A percentile compares a stretch with the other conserved stretches of the same genome.
Evolutionary conservation across 352 stramenopile genomes (phyloP).

Genomic region (Phytopythium litorale): DNA sequence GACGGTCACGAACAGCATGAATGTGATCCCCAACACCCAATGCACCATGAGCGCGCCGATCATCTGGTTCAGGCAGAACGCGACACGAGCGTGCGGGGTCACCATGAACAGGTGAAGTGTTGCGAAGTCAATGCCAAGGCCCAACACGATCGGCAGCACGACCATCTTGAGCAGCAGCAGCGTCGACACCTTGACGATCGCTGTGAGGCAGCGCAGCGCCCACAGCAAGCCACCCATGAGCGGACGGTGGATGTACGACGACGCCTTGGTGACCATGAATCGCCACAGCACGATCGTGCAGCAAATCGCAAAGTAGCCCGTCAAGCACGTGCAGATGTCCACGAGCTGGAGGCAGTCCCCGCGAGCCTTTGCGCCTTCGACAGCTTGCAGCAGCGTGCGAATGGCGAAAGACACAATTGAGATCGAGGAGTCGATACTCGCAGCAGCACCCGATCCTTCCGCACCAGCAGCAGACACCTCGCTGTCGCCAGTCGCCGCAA

Average conservation of each 20-base stretch:
- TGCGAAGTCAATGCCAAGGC: conserved; percentile 91
- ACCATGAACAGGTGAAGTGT: conserved; percentile 89
- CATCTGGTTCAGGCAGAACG: conserved; percentile 84
- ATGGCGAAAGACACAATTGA: conserved; percentile 38
- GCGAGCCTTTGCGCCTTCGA: conserved; percentile 52
- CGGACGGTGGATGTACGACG: conserved; percentile 78
- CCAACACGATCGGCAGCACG: conserved; percentile 92
- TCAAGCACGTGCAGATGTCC: conserved; percentile 73
- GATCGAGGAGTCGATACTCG: conserved; percentile 11
- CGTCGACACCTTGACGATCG: conserved; percentile 93
- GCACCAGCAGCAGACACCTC: conserved; percentile 14
- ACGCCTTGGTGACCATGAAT: conserved; percentile 81
- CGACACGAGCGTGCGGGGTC: conserved; percentile 66
- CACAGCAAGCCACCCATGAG: conserved; percentile 78
- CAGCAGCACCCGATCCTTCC: not conserved
- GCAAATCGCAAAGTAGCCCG: conserved; percentile 82
- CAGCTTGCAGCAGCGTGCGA: conserved; percentile 46
- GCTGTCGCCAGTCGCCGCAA: conserved; percentile 14
- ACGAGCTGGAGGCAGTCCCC: conserved; percentile 85
- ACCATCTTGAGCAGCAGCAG: conserved; percentile 98
- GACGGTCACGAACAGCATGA: conserved; percentile 98
- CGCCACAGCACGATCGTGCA: conserved; percentile 83
- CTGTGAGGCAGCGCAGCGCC: conserved; percentile 74
- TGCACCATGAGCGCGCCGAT: conserved; percentile 93
- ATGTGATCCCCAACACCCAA: conserved; percentile 97